These are phyloP conservation scores for Pouteria campechiana DNA, from an alignment of 179 eudicot species.

Conservation along the genomic window DNA sequence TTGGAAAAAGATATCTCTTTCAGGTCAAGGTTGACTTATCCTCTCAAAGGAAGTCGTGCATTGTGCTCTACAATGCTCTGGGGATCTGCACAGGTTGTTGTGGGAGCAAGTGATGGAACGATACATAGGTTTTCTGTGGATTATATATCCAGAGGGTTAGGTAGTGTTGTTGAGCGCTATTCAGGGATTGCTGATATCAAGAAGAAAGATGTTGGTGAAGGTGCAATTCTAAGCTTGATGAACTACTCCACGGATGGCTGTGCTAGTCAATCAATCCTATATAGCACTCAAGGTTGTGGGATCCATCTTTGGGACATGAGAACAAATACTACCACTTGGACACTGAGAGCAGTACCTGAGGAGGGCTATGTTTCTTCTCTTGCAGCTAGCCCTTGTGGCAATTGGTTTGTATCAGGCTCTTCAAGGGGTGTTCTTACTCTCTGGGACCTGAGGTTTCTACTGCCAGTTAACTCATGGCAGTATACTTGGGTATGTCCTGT, in stretches of 20 bases:
- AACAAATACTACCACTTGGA: constrained; percentile 54
- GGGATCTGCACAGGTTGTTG: constrained; percentile 73
- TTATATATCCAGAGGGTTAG: constrained; percentile 77
- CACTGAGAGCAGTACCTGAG: constrained; percentile 61
- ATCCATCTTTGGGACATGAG: constrained; percentile 89
- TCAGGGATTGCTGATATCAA: constrained; percentile 86
- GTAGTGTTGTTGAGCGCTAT: constrained; percentile 88
- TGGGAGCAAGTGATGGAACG: constrained; percentile 85
- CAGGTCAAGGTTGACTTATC: constrained; percentile 85
- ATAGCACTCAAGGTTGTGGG: constrained; percentile 83
- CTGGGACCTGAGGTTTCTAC: constrained; percentile 90
- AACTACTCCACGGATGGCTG: constrained; percentile 57
- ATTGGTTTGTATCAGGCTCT: constrained; percentile 97
- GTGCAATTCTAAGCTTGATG: constrained; percentile 69
- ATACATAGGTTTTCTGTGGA: constrained; percentile 88
- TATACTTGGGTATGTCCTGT: constrained; percentile 72
- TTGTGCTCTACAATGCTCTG: constrained; percentile 68
- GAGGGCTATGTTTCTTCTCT: constrained; percentile 81
- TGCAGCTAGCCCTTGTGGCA: constrained; percentile 79
- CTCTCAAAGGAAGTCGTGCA: constrained; percentile 83
- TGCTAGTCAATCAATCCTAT: constrained; percentile 57
- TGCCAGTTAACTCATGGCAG: constrained; percentile 90
- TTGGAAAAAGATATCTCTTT: constrained; percentile 96
- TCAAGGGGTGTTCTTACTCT: constrained; percentile 92
- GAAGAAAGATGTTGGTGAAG: constrained; percentile 65